Evolutionary conservation across 2,329 filamentous ascomycete genomes (phyloP), one percentile per base, ranked within the genome.

Genomic region (Cladosporium colombiae): DNA sequence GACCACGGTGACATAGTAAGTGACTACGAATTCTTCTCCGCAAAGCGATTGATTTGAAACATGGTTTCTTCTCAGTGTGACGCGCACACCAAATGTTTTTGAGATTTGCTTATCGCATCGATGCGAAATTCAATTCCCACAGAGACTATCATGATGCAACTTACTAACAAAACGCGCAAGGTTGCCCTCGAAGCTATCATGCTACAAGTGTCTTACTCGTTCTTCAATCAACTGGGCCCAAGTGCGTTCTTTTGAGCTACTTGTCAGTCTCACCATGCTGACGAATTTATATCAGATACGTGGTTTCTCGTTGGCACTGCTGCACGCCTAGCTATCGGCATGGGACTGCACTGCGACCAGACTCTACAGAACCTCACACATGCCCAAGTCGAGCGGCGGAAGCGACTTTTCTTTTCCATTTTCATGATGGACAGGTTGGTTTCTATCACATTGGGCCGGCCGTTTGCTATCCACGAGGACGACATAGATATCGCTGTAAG

Each of bases 401-500:
- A 82, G 57, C 75, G 81, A 2, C 67, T 82, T 1, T 82, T 83
- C 69, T 82, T 80, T 50, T 81, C 79, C 1, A 72, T 83, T 5
- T 83, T 83, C 57, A 82, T 83, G 81, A 82, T 83, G 81, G 81
- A 83, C 70, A 78, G 80, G 1, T 76, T 82, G 1, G 80, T 82
- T 5, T 82, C 81, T 6, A 77, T 79, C 31, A 77, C 81, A 2
- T 68, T 83, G 1, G 81, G 81, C 0, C 74, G 81, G 0, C 81
- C 81, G 0, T 82, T 82, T 68, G 81, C 80, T 2, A 74, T 83
- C 3, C 79, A 81, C 25, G 81, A 82, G 52, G 79, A 81, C 46
- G 81, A 83, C 64, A 79, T 83, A 7, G 79, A 81, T 53, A 75
- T 81, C 4, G 67, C 35, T 25, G 56, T 59, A 29, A 59, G 56